Percentiles rank a stretch among this genome's conserved stretches.
Conservation (phyloP, 441 rosid species). For the Flueggea neowawraea region DNA sequence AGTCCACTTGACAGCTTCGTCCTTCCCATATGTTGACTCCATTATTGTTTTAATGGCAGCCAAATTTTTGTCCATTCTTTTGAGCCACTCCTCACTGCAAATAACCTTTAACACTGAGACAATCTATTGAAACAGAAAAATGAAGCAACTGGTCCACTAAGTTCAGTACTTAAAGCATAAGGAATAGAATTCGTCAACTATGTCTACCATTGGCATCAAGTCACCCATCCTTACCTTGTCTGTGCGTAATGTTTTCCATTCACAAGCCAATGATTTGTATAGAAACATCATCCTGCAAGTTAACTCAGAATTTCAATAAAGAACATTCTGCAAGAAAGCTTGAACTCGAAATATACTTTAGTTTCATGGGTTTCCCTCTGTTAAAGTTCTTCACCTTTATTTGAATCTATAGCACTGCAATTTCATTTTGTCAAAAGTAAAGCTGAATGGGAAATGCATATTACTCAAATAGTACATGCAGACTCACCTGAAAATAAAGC, state of each 20-base stretch:
- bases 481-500: slow-evolving; percentile 76
- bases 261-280: slow-evolving; percentile 68
- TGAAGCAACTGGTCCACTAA: neutral
- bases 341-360: no score
- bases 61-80: slow-evolving; percentile 67
- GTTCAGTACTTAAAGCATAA: neutral
- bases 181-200: neutral
- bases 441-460: neutral
- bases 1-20: slow-evolving; percentile 71
- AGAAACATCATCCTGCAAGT: slow-evolving; percentile 62
- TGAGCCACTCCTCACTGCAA: slow-evolving; percentile 80
- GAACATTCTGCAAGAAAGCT: no score
- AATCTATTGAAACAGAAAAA: neutral
- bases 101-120: neutral
- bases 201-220: neutral
- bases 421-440: neutral
- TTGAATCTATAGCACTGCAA: neutral
- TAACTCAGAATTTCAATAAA: neutral
- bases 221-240: slow-evolving; percentile 43
- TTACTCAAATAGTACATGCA: neutral
- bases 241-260: slow-evolving; percentile 79
- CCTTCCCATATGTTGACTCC: slow-evolving; percentile 79
- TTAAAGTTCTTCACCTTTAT: neutral
- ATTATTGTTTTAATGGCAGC: slow-evolving; percentile 53
- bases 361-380: neutral